phyloP scores from a whole-genome alignment of 73 alveolate species.

The Paramecium pentaurelia region DNA sequence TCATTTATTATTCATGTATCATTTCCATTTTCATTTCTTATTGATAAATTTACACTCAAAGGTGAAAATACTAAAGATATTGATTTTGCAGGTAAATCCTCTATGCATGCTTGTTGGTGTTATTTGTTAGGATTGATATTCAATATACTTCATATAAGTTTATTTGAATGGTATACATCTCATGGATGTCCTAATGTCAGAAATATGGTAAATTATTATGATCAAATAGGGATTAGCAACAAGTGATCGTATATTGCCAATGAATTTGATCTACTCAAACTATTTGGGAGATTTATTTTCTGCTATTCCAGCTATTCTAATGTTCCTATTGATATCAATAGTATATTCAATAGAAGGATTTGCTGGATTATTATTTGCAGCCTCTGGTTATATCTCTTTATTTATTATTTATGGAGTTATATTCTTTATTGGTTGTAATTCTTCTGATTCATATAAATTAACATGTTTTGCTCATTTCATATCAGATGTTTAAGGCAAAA shows the following conservation, averaged over 20 bases:
- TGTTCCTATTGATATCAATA: neutral
- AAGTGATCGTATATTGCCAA: neutral
- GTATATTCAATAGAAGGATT: neutral
- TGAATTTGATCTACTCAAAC: constrained; percentile 32
- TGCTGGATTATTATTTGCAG: constrained; percentile 9
- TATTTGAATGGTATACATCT: constrained; percentile 31
- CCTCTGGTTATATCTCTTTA: constrained; percentile 22
- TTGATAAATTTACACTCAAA: neutral
- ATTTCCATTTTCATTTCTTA: neutral
- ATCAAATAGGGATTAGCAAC: constrained; percentile 13
- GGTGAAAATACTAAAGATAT: neutral
- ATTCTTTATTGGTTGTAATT: neutral
- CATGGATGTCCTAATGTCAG: constrained; percentile 53
- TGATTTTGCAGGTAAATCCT: neutral
- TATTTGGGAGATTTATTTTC: constrained; percentile 44
- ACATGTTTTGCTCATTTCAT: constrained; percentile 29
- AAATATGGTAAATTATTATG: constrained; percentile 30
- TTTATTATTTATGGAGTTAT: constrained; percentile 15
- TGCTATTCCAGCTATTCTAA: neutral
- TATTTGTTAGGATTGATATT: constrained; percentile 1
- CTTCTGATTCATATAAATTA: constrained; percentile 33
- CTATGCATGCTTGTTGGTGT: constrained; percentile 38
- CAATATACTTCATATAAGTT: constrained; percentile 12
- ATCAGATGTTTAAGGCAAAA: neutral
- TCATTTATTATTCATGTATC: neutral